Percentiles rank a stretch among this genome's conserved stretches.
Conservation (phyloP, 225 moss, liverwort and hornwort genomes). For the Thuidium tamariscinum region DNA sequence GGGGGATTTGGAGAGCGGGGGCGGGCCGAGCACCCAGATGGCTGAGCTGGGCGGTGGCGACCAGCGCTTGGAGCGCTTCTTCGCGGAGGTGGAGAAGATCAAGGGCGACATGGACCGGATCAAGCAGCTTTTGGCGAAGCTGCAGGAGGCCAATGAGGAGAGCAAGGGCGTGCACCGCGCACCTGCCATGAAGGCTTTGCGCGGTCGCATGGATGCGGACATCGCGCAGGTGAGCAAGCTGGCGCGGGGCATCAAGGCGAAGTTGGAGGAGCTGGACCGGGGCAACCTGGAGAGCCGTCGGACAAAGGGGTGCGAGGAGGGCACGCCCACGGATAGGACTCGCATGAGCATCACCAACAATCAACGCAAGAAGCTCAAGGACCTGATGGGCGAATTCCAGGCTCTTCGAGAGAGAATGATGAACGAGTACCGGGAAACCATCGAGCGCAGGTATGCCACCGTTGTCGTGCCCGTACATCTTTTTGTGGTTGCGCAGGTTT, state of each 20-base stretch:
- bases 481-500: neutral
- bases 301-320: slow-evolving; percentile 42
- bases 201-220: slow-evolving; percentile 37
- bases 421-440: slow-evolving; percentile 44
- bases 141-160: slow-evolving; percentile 46
- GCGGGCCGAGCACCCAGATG: slow-evolving; percentile 25
- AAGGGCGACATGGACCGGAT: slow-evolving; percentile 48
- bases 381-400: slow-evolving; percentile 49
- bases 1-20: slow-evolving; percentile 17
- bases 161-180: slow-evolving; percentile 44
- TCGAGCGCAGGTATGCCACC: slow-evolving; percentile 32
- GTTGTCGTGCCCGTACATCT: neutral
- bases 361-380: slow-evolving; percentile 47
- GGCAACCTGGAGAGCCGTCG: slow-evolving; percentile 25
- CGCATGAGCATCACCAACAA: slow-evolving; percentile 46
- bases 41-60: slow-evolving; percentile 12
- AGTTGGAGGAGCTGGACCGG: slow-evolving; percentile 39
- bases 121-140: slow-evolving; percentile 33
- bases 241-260: slow-evolving; percentile 35
- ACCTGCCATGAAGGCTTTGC: slow-evolving; percentile 38
- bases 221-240: slow-evolving; percentile 49
- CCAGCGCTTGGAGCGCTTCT: slow-evolving; percentile 21
- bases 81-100: slow-evolving; percentile 42
- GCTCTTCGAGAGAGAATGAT: slow-evolving; percentile 33
- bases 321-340: slow-evolving; percentile 38